Percentiles rank a stretch among this genome's conserved stretches.
phyloP scores from a whole-genome alignment of 2,329 filamentous ascomycete species.

The Diaporthe humulicola region DNA sequence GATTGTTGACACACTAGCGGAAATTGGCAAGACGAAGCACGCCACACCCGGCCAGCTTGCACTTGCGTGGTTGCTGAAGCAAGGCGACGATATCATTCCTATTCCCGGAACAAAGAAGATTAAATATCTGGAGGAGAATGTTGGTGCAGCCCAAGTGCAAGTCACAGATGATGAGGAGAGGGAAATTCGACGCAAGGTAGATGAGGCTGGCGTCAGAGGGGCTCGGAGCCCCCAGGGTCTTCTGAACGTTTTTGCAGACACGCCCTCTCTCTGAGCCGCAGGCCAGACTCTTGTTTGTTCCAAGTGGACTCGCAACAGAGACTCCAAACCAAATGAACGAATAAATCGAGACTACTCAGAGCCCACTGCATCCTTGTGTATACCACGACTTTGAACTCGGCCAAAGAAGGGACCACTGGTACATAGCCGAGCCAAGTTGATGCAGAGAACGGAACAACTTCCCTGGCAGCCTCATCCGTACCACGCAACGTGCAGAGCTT shows the following conservation, averaged over 20 bases:
- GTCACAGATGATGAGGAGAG: constrained; percentile 49
- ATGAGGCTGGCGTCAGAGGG: constrained; percentile 14
- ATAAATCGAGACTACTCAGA: too few relatives aligned
- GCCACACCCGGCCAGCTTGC: constrained; percentile 68
- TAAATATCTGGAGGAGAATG: constrained; percentile 60
- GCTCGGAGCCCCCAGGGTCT: background rate
- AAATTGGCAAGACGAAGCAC: constrained; percentile 65
- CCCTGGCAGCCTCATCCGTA: too few relatives aligned
- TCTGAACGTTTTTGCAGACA: constrained; percentile 7
- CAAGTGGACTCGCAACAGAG: accelerated
- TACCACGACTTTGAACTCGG: too few relatives aligned
- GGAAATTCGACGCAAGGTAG: background rate
- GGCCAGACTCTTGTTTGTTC: too few relatives aligned
- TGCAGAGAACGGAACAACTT: background rate
- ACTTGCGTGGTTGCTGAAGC: constrained; percentile 73
- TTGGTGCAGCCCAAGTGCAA: constrained; percentile 48
- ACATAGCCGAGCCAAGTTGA: background rate
- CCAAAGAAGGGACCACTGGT: background rate
- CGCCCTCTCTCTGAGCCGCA: background rate
- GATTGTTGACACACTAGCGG: constrained; percentile 63
- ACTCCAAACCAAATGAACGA: too few relatives aligned
- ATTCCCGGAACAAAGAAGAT: constrained; percentile 64
- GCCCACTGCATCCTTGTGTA: background rate
- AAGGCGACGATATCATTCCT: constrained; percentile 65
- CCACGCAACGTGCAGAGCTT: background rate